Base-by-base conservation (phyloP, 768 basidiomycete species). In the Kwoniella botswanensis region DNA sequence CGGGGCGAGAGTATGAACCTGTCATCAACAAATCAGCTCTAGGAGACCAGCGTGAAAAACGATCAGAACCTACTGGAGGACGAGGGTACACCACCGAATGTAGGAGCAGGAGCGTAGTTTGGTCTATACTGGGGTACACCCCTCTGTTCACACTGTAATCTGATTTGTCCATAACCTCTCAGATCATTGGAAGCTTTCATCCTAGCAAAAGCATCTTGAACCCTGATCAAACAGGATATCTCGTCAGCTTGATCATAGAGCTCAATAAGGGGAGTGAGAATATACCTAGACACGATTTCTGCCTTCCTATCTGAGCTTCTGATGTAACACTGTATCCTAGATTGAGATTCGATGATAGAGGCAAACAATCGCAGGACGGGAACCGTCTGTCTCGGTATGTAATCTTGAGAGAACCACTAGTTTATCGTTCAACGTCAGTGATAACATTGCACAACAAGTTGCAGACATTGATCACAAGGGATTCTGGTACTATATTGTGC, bases 331-430 rank as follows among this genome's bases (percentile, higher is more conserved):
- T 69, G 63, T 11, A 17, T 26, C 6, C 65, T 55, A 1, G 72
- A 71, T 6, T 56, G 62, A 3, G 24, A 3, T 41, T 67, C 57
- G 56, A 67, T 67, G 42, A 59, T 26, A 24, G 65, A 50, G 15
- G 60, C 72, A 46, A 78, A 78, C 4, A n/a, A 2, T 42, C 62
- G 43, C 0, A 80, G 71, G 18, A 55, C 70, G 4, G 72, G 55
- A 17, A 78, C 69, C 42, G 70, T 76, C 64, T 80, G 79, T 46
- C 62, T 68, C 1, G 71, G 74, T 9, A 80, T 24, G 52, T 76
- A 80, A 3, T 68, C 55, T 6, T 71, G 44, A 18, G 70, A 56
- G 53, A 76, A 80, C 71, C 72, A 80, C 79, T 80, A 46, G n/a
- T 43, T 18, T 18, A 44, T 61, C 59, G 43, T 42, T 22, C 50